A percentile compares a stretch with the other conserved stretches of the same genome.
Evolutionary conservation across 1,284 basidiomycete genomes (phyloP).

Genomic region (Ganoderma multipileum): DNA sequence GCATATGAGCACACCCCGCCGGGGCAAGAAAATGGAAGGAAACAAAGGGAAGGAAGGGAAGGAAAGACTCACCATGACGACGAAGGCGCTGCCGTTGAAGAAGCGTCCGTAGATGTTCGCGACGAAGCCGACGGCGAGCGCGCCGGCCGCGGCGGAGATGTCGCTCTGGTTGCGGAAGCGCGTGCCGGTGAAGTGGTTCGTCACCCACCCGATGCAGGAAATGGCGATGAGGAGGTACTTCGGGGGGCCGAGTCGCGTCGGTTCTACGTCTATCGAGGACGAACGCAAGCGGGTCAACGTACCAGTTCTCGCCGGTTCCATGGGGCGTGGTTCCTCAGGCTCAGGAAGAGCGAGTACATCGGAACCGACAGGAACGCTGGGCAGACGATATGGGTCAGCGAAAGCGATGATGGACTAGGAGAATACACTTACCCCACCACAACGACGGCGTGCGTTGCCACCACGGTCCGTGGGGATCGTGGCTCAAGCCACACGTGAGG

Average conservation of each 20-base stretch:
- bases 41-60: conserved; percentile 11
- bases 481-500: conserved; percentile 62
- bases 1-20: background rate
- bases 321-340: conserved; percentile 80
- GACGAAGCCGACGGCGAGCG: conserved; percentile 84
- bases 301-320: conserved; percentile 77
- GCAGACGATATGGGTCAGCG: background rate
- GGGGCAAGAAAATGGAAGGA: background rate
- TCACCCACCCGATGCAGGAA: conserved; percentile 80
- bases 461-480: conserved; percentile 62
- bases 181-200: conserved; percentile 75
- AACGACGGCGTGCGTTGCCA: conserved; percentile 61
- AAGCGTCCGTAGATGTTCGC: conserved; percentile 87
- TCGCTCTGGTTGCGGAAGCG: conserved; percentile 78
- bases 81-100: conserved; percentile 80
- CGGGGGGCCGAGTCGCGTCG: conserved; percentile 35
- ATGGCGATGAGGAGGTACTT: conserved; percentile 70
- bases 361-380: conserved; percentile 86
- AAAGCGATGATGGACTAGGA: background rate
- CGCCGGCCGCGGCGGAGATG: conserved; percentile 78
- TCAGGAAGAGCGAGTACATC: conserved; percentile 76
- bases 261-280: background rate
- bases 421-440: conserved; percentile 57
- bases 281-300: conserved; percentile 27
- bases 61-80: conserved; percentile 65